Evolutionary conservation across 192 early-diverging fungal species (phyloP).

Genomic region (Podila clonocystis): DNA sequence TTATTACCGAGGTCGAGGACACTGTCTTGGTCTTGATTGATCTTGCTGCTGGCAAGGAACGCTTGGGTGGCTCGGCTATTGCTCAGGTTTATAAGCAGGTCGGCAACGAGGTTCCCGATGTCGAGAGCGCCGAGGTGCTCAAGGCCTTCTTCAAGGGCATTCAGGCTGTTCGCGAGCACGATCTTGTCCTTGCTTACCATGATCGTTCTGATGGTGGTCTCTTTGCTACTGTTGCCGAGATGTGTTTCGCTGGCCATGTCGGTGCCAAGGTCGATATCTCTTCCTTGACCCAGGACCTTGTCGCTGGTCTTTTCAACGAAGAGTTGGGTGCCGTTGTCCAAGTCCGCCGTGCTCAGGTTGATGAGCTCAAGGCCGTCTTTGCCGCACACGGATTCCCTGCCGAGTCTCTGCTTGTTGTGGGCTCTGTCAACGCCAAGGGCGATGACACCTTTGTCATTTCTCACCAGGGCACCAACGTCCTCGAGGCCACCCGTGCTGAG

Average conservation of each 20-base stretch:
- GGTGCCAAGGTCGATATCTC: constrained; percentile 81
- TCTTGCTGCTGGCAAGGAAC: constrained; percentile 81
- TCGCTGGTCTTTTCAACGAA: constrained; percentile 90
- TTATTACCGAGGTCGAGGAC: constrained; percentile 58
- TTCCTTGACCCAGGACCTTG: constrained; percentile 51
- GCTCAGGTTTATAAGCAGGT: constrained; percentile 94
- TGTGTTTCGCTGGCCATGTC: constrained; percentile 95
- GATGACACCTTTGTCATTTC: constrained; percentile 65
- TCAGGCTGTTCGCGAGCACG: constrained; percentile 60
- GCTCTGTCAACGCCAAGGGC: constrained; percentile 61
- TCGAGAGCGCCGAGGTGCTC: constrained; percentile 75
- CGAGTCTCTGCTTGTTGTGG: constrained; percentile 64
- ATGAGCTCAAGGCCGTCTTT: constrained; percentile 61
- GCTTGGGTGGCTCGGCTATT: constrained; percentile 93
- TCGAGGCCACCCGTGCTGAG: constrained; percentile 66
- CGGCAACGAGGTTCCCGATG: constrained; percentile 87
- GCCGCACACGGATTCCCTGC: constrained; percentile 63
- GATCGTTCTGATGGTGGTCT: constrained; percentile 99
- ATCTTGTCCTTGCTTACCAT: constrained; percentile 91
- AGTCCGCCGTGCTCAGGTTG: constrained; percentile 69
- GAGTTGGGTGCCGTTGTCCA: constrained; percentile 98
- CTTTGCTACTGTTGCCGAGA: constrained; percentile 91
- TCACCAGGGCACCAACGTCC: constrained; percentile 55
- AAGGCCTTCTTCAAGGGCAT: constrained; percentile 85
- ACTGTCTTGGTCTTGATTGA: constrained; percentile 89